Base-by-base conservation (phyloP, 139 green algal species). In the Cymbomonas tetramitiformis region DNA sequence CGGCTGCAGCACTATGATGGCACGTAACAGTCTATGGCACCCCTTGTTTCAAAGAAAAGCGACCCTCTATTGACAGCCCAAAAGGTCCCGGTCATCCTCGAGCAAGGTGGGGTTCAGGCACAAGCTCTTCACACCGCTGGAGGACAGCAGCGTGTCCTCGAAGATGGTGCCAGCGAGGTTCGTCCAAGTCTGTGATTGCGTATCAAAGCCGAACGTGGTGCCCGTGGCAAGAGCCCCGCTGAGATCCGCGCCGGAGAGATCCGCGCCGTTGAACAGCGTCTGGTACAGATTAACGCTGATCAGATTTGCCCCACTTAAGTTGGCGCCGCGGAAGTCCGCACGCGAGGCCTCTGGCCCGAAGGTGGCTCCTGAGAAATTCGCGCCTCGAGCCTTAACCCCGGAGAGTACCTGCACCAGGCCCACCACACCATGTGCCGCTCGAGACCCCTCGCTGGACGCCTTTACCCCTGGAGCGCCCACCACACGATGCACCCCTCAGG, bases 121-220 rank as follows among this genome's bases (percentile, higher is more conserved):
- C 4, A 58, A 30, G 7, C 15, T 46, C 29, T 50, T 51, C 8
- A 58, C 51, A 33, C 46, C 51, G 30, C 29, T 58, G 4, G 5
- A 8, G n/a, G 51, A 21, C 6, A 58, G 30, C 5, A 58, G 51
- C 18, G 51, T 46, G 51, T 19, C 51, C 30, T 58, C 51, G 18
- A 58, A 58, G 51, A 47, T 58, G 7, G 30, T 23, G 51, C 26
- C 51, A 31, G 25, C 28, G 25, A 58, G 51, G 51, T 58, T 58
- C 25, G 51, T 33, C 30, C 28, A 7, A 6, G 26, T 50, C 6
- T 23, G 21, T 28, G 47, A 40, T 28, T 56, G 47, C 47, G 4
- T 6, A 10, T 56, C 47, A 25, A 9, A 40, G 19, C 32, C 32
- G 51, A 58, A 58, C 5, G 9, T 34, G n/a, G 51, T 33, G 9